These are phyloP conservation scores for Ustilago xerochloae DNA, from an alignment of 1,284 basidiomycete species.

Conservation along the genomic window DNA sequence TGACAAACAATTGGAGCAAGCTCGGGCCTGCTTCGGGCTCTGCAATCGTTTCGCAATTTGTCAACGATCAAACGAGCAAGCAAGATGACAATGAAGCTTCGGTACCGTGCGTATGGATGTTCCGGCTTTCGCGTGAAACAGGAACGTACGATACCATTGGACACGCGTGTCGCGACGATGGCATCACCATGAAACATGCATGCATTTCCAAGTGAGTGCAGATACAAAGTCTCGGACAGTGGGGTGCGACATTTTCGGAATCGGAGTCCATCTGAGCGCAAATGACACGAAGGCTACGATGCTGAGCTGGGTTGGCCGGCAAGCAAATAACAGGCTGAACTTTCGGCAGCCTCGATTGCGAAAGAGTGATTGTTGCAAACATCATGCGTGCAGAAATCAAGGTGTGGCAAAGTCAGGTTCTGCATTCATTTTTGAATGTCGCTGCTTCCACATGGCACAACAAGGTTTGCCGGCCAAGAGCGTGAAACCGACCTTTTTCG, in stretches of 20 bases:
- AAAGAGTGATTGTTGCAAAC: neutral
- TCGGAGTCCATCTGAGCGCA: too few species aligned
- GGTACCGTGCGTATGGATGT: neutral
- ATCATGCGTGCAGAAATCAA: neutral
- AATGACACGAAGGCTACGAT: neutral
- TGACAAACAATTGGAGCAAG: too few species aligned
- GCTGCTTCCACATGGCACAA: neutral
- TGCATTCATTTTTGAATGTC: neutral
- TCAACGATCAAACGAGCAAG: too few species aligned
- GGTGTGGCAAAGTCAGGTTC: neutral
- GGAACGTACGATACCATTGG: neutral
- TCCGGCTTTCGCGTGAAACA: neutral
- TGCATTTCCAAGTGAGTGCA: neutral
- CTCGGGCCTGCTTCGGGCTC: too few species aligned
- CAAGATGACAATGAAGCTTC: too few species aligned
- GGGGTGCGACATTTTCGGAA: too few species aligned
- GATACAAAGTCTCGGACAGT: too few species aligned
- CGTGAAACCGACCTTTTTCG: slow-evolving; percentile 5
- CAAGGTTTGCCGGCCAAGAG: neutral
- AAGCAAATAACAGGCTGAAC: neutral
- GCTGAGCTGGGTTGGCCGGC: neutral
- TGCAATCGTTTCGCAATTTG: too few species aligned
- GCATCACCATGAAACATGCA: neutral
- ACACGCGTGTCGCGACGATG: neutral
- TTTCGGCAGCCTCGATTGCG: neutral